A percentile compares a stretch with the other conserved stretches of the same genome.
phyloP scores from a whole-genome alignment of 2,329 filamentous ascomycete species.

The Sporothrix pallida region DNA sequence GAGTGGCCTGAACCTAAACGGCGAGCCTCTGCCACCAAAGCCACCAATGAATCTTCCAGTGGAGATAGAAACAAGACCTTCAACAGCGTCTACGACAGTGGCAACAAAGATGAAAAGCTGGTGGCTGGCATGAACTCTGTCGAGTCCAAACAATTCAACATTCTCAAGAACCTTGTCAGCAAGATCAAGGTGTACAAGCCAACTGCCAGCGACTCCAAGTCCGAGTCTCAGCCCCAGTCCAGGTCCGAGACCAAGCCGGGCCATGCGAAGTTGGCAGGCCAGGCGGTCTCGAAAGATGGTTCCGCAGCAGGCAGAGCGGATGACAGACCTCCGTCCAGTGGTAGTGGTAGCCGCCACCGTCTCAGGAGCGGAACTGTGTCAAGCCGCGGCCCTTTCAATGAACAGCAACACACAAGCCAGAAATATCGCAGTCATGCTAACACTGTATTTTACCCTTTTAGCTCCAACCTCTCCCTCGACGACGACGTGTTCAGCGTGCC shows the following conservation, averaged over 20 bases:
- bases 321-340: background rate
- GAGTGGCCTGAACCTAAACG: conserved; percentile 10
- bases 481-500: conserved; percentile 50
- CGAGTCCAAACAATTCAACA: conserved; percentile 38
- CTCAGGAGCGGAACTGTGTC: background rate
- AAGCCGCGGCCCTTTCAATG: background rate
- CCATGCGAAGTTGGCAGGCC: conserved; percentile 5
- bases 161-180: conserved; percentile 37
- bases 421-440: conserved; percentile 34
- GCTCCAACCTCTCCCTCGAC: conserved; percentile 58
- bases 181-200: conserved; percentile 27
- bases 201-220: conserved; percentile 2
- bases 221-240: background rate
- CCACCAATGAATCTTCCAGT: conserved; percentile 29
- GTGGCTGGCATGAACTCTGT: conserved; percentile 37
- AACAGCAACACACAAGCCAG: background rate
- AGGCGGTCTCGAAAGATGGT: background rate
- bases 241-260: background rate
- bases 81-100: background rate
- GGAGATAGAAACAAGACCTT: conserved; percentile 21
- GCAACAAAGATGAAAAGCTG: background rate
- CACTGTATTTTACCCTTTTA: conserved; percentile 44
- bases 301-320: background rate
- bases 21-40: background rate
- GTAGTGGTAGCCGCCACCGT: background rate